Evolutionary conservation across 345 rosid genomes (phyloP), one percentile per base, ranked within the genome.

Genomic region (Physaria fendleri): DNA sequence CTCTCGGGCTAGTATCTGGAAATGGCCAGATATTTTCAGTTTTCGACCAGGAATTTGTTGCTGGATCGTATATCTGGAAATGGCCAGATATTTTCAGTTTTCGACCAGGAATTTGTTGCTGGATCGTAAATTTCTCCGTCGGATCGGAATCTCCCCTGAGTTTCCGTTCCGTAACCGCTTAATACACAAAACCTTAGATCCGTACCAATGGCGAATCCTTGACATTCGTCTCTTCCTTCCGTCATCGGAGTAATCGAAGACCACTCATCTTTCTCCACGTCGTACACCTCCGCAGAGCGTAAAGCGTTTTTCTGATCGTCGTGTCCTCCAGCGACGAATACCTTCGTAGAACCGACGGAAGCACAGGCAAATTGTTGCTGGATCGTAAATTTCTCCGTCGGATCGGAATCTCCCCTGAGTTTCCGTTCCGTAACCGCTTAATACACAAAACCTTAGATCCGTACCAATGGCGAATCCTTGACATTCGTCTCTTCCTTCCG

Each of bases 251-350:
- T 50, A 42, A 83, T 40, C 49, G 4, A 41, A 25, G 16, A 59
- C 85, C 89, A 83, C 71, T 78, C 80, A 37, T 83, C 75, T 5
- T 30, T 58, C 52, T 71, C 74, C n/a, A 73, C 76, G 29, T 83
- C 78, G 56, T 83, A 80, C 1, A 77, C 67, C 38, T 78, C 74
- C 17, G 82, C 83, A 9, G 83, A 76, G 5, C 56, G 39, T 17
- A 83, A 45, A 0, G 85, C 83, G 68, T 78, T 80, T 56, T 83
- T 83, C 74, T 75, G 81, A 16, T 66, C 69, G 54, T 80, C 89
- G 34, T 83, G 89, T 3, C 88, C 85, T 29, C 88, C 88, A n/a
- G 82, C 82, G 10, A 83, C 85, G 63, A 63, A 78, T n/a, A 83
- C 75, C 2, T 12, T 50, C 7, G 47, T 25, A 2, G 65, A 15